Conservation (phyloP, 495 filamentous ascomycete genomes). For the Talaromyces proteolyticus region DNA sequence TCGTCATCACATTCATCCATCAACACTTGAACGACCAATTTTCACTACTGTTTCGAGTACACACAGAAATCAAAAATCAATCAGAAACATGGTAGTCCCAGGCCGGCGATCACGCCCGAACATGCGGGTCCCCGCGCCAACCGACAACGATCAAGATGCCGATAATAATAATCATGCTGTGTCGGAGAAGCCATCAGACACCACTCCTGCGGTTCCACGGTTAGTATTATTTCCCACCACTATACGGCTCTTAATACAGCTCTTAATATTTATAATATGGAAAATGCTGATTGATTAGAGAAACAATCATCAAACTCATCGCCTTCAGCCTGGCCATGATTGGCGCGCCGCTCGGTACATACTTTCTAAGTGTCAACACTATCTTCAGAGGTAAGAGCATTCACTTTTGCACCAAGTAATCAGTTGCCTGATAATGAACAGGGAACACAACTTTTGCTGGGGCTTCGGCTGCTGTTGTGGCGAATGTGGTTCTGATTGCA, state of each 20-base stretch:
- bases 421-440: constrained; percentile 18
- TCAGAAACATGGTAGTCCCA: constrained; percentile 4
- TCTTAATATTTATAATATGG: too few relatives aligned
- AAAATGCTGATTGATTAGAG: constrained; percentile 38
- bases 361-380: constrained; percentile 72
- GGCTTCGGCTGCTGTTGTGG: constrained; percentile 76
- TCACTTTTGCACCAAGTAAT: too few relatives aligned
- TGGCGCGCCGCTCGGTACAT: constrained; percentile 72
- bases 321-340: constrained; percentile 91
- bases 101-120: constrained; percentile 2
- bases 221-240: not conserved
- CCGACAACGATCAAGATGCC: not conserved
- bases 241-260: not conserved
- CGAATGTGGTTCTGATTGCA: constrained; percentile 84
- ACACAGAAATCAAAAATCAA: not conserved
- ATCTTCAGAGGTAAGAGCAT: constrained; percentile 65
- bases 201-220: constrained; percentile 1
- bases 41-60: not conserved
- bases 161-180: constrained; percentile 5
- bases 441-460: constrained; percentile 86
- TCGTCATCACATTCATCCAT: not conserved
- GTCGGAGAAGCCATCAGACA: constrained; percentile 2
- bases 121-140: not conserved
- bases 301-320: constrained; percentile 84
- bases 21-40: not conserved